Base-by-base conservation (phyloP, 148 eudicot genomes). In the Chenopodium suecicum region DNA sequence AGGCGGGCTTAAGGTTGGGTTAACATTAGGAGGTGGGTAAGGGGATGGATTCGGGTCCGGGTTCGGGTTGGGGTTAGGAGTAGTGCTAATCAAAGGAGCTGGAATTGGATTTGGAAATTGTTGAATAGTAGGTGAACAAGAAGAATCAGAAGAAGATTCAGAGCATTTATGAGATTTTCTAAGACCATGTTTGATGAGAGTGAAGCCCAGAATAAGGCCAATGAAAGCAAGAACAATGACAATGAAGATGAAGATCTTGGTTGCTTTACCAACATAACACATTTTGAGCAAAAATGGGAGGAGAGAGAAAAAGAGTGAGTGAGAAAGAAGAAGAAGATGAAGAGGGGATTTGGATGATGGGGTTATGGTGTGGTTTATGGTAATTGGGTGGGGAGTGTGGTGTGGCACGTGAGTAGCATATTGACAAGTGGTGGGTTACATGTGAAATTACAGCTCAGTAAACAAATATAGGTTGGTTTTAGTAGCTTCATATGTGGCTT, bases 191-290 rank as follows among this genome's bases (percentile, higher is more conserved):
- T 87, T 79, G 12, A 90, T 29, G 9, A 93, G n/a, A 29, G 89
- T 89, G 68, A 95, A 88, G 7, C 97, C 97, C 10, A 95, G 31
- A 48, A 92, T 81, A 9, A 95, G 91, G 34, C 89, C 94, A 5
- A 88, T 89, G 1, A 95, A 82, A 0, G 86, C 89, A 2, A 95
- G 69, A 19, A 84, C 91, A 3, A 88, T 76, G 69, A 92, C 80
- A 16, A 95, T 88, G 89, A 93, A 92, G 80, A 95, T 91, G 92
- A 95, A 95, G 90, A 95, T 95, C 91, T 93, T 95, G 29, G 98
- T 95, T 23, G 98, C 98, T 87, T 95, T 95, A 0, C 98, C 98
- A 63, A 95, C 92, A 83, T 93, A 95, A 52, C 98, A 94, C 94
- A 95, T 93, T 88, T 85, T 52, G 65, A 50, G 47, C 4, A 20